Evolutionary conservation across 495 filamentous ascomycete genomes (phyloP).

Genomic region (Endocarpon pusillum): DNA sequence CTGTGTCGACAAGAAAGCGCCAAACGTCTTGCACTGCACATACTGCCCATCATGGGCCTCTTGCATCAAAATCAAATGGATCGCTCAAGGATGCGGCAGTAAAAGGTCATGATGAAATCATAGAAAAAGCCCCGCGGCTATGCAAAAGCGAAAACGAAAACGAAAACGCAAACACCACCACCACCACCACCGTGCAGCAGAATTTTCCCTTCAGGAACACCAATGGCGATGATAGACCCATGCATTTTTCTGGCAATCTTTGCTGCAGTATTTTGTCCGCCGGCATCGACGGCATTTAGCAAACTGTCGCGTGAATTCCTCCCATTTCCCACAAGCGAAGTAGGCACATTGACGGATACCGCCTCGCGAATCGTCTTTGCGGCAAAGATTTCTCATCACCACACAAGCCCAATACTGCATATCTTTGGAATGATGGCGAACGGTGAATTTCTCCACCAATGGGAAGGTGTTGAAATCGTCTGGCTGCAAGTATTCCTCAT

Average conservation of each 20-base stretch:
- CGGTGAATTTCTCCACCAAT: slow-evolving; percentile 93
- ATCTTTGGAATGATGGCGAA: slow-evolving; percentile 79
- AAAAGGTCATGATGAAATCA: too few relatives aligned
- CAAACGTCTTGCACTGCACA: too few relatives aligned
- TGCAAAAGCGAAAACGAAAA: too few relatives aligned
- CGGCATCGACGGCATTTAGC: slow-evolving; percentile 94
- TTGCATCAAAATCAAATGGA: too few relatives aligned
- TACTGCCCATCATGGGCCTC: too few relatives aligned
- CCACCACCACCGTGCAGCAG: slow-evolving; percentile 54
- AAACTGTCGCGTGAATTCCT: slow-evolving; percentile 87
- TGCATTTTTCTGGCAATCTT: slow-evolving; percentile 96
- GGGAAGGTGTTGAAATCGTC: slow-evolving; percentile 98
- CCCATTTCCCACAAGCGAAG: slow-evolving; percentile 96
- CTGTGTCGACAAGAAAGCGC: too few relatives aligned
- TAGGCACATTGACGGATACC: slow-evolving; percentile 95
- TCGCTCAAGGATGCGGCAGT: too few relatives aligned
- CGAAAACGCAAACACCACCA: too few relatives aligned
- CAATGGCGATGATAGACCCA: slow-evolving; percentile 97
- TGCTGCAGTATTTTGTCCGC: slow-evolving; percentile 98
- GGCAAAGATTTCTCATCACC: slow-evolving; percentile 95
- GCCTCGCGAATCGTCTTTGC: slow-evolving; percentile 86
- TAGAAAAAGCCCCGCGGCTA: too few relatives aligned
- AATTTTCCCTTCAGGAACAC: too few relatives aligned
- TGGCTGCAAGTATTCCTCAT: slow-evolving; percentile 81
- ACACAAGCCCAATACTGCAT: slow-evolving; percentile 99